A percentile compares a stretch with the other conserved stretches of the same genome.
Conservation (phyloP, 768 basidiomycete genomes). For the Pulveroboletus sp. region DNA sequence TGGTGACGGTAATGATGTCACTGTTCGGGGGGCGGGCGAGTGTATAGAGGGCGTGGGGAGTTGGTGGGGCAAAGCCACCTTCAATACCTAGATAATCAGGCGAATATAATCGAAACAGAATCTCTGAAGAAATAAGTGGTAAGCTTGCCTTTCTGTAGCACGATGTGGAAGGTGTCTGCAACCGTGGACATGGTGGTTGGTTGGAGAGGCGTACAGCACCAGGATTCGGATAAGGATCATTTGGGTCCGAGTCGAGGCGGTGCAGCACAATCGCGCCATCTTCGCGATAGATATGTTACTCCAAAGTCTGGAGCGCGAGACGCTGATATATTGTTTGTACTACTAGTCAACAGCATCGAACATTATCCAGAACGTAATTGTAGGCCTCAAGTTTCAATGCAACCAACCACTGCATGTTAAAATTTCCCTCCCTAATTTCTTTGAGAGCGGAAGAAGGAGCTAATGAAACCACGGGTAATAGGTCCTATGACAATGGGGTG, state of each 20-base stretch:
- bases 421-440: too few species aligned
- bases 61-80: conserved; percentile 75
- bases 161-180: conserved; percentile 13
- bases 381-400: too few species aligned
- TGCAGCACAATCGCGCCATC: conserved; percentile 2
- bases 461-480: too few species aligned
- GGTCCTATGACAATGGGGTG: too few species aligned
- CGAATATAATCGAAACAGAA: neutral
- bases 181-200: conserved; percentile 15
- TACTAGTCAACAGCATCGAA: too few species aligned
- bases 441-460: too few species aligned
- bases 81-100: conserved; percentile 55
- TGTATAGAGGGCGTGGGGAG: conserved; percentile 51
- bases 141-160: conserved; percentile 53
- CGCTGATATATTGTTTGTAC: too few species aligned
- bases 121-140: too few species aligned
- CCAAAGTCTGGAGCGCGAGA: too few species aligned
- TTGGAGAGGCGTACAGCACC: neutral
- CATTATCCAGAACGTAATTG: too few species aligned
- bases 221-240: neutral
- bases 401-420: too few species aligned
- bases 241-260: neutral
- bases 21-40: conserved; percentile 41
- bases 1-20: conserved; percentile 42
- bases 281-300: neutral